Conservation (phyloP, 352 stramenopile species). For the Phytophthora nicotianae region DNA sequence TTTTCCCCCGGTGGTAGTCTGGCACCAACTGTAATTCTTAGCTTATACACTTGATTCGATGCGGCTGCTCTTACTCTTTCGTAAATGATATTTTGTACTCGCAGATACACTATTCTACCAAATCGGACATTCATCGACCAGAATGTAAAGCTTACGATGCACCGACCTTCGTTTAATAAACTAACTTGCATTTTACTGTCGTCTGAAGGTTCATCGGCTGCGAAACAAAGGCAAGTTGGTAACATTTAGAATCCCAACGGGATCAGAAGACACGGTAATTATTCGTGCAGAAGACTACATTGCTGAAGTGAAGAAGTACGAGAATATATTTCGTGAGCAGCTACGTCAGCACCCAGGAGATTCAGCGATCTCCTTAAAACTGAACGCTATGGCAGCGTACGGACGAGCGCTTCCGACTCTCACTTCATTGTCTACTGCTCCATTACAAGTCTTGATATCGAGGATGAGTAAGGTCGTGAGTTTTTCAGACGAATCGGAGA, state of each 20-base stretch:
- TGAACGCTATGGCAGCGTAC: constrained; percentile 49
- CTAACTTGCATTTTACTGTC: constrained; percentile 7
- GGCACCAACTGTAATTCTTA: constrained; percentile 60
- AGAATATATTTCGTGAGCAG: constrained; percentile 36
- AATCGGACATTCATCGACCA: constrained; percentile 73
- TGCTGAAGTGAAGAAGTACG: constrained; percentile 44
- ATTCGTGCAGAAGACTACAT: constrained; percentile 39
- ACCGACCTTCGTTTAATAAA: neutral
- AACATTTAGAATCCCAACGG: constrained; percentile 55
- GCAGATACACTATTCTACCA: constrained; percentile 59
- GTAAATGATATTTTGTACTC: neutral
- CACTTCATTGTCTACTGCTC: constrained; percentile 33
- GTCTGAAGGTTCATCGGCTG: constrained; percentile 51
- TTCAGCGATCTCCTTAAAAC: constrained; percentile 29
- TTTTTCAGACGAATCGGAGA: constrained; percentile 12
- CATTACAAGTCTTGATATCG: constrained; percentile 37
- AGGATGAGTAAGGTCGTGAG: constrained; percentile 13
- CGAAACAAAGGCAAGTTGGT: constrained; percentile 44
- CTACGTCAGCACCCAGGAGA: constrained; percentile 26
- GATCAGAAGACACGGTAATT: constrained; percentile 45
- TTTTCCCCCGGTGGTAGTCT: constrained; percentile 50
- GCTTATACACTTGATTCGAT: neutral
- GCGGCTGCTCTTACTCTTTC: constrained; percentile 1
- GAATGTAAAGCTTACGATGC: constrained; percentile 38
- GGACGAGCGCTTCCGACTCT: constrained; percentile 36